A percentile compares a stretch with the other conserved stretches of the same genome.
Conservation (phyloP, 2,329 filamentous ascomycete species). For the Coniochaeta hoffmannii region DNA sequence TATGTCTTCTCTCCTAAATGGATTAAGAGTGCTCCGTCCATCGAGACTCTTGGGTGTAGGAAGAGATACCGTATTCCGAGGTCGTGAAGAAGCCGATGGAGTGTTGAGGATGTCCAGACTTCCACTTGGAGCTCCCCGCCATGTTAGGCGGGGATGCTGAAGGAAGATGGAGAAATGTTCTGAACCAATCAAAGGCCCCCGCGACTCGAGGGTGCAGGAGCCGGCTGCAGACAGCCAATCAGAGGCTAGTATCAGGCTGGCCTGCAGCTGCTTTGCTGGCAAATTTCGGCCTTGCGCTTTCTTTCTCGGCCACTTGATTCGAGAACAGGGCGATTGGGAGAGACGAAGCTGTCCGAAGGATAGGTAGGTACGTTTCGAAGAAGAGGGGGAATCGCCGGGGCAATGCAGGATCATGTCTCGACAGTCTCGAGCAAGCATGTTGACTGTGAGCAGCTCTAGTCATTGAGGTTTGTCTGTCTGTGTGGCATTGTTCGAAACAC, state of each 20-base stretch:
- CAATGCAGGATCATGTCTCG: not conserved
- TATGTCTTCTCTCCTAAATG: too few species aligned
- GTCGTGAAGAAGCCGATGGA: not conserved
- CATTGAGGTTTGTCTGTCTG: not conserved
- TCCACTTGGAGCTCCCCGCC: not conserved
- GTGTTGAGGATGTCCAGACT: not conserved
- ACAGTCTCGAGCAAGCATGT: not conserved
- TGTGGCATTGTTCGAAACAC: not conserved
- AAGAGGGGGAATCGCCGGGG: not conserved
- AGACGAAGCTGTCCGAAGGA: not conserved
- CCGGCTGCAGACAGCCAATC: conserved; percentile 1
- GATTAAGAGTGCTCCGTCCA: too few species aligned
- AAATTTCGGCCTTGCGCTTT: conserved; percentile 3
- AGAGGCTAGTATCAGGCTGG: not conserved
- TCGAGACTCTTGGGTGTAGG: too few species aligned
- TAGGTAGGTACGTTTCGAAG: too few species aligned
- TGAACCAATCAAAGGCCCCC: not conserved
- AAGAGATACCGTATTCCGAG: too few species aligned
- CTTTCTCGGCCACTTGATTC: not conserved
- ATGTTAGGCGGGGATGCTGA: not conserved
- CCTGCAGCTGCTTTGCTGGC: conserved; percentile 2
- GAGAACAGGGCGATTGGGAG: not conserved
- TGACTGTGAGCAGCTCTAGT: not conserved
- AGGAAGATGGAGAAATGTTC: not conserved
- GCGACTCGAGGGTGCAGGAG: conserved; percentile 1